Evolutionary conservation across 1,284 basidiomycete genomes (phyloP).

Genomic region (Puccinia coronata): DNA sequence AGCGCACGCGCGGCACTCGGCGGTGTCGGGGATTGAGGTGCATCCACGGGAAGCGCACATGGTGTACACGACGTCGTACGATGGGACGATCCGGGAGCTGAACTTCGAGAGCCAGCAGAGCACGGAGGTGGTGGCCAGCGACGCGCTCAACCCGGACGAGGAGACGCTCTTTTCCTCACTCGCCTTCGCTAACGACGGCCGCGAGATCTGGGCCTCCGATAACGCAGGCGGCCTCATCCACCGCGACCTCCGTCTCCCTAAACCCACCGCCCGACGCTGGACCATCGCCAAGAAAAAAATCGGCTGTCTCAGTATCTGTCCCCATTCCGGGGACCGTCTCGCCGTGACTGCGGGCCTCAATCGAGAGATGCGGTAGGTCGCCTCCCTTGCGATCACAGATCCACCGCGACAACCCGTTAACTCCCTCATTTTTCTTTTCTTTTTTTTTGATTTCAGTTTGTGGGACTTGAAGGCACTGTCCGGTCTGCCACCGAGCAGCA

Average conservation of each 20-base stretch:
- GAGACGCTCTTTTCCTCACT: conserved; percentile 37
- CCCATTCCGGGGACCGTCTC: conserved; percentile 23
- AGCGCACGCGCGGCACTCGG: conserved; percentile 31
- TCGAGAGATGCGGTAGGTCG: conserved; percentile 42
- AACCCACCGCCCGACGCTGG: conserved; percentile 30
- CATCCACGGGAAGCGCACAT: conserved; percentile 29
- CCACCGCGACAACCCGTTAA: background rate
- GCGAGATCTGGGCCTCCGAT: conserved; percentile 31
- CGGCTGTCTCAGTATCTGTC: conserved; percentile 41
- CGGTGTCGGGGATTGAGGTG: conserved; percentile 33
- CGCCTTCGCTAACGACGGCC: conserved; percentile 40
- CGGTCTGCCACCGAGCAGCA: background rate
- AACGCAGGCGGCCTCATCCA: conserved; percentile 42
- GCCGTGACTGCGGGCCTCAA: conserved; percentile 46
- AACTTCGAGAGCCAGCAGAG: conserved; percentile 46
- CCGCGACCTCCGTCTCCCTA: conserved; percentile 30
- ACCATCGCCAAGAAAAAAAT: conserved; percentile 34
- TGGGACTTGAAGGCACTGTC: conserved; percentile 33
- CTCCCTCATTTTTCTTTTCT: background rate
- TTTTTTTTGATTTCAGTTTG: background rate
- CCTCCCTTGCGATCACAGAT: background rate
- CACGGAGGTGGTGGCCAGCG: conserved; percentile 30
- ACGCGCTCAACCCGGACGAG: background rate
- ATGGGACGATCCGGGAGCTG: conserved; percentile 32
- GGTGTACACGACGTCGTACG: conserved; percentile 34